Evolutionary conservation across 139 green algal species (phyloP), one percentile per base, ranked within the genome.

Genomic region (Coccomyxa sp.): DNA sequence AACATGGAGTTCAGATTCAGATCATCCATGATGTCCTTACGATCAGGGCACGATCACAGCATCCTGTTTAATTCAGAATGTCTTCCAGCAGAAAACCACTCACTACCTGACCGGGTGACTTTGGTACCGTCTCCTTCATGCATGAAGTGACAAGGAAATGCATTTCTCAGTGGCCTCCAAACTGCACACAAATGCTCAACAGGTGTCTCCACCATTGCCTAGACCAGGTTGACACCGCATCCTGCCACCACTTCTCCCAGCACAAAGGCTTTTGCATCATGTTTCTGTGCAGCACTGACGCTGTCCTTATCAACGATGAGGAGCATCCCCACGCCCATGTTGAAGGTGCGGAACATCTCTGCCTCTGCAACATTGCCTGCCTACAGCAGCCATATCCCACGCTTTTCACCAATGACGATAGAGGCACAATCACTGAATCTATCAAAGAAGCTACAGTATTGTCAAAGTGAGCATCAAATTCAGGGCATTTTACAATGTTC

Each of bases 321-420:
- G 17, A 99, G 86, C 89, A 99, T 94, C 63, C 96, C 96, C 57
- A 99, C 90, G 18, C 96, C 96, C 92, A 98, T 96, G 92, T 99
- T 99, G 94, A 99, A 99, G 0, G 97, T 99, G 38, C 94, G 90
- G 84, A 94, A 94, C 96, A 99, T 99, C 90, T 99, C 97, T 4
- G 86, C 82, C 4, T 94, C 88, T 0, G 86, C 82, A 57, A 99
- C 92, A 51, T 94, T 93, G 79, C 93, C 94, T 21, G 87, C 88
- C 88, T 94, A 88, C 79, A 84, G 38, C 63, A 71, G 18, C 18
- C 63, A 71, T 71, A 71, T 28, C 63, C 63, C 63, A 28, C 21
- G 51, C 12, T 21, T 32, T 16, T 71, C 21, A 4, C 13, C 75
- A 60, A 27, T 32, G 58, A 12, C 68, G 18, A 71, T 51, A 51